phyloP scores from a whole-genome alignment of 148 eudicot species.

The Chenopodium suecicum region DNA sequence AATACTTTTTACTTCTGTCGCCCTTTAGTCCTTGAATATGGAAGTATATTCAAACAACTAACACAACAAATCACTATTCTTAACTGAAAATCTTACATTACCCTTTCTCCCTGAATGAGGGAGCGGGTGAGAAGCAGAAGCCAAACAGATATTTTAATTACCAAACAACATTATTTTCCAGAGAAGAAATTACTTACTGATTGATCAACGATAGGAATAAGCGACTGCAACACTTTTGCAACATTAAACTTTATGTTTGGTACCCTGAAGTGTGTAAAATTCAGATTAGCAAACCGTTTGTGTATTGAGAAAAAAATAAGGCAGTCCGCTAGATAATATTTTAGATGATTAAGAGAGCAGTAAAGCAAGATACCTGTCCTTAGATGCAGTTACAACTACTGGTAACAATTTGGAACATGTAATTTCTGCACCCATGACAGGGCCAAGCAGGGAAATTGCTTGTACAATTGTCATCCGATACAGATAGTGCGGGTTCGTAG shows the following conservation, averaged over 20 bases:
- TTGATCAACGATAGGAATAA: constrained; percentile 75
- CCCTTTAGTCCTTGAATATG: neutral
- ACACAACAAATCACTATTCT: neutral
- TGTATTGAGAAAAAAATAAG: neutral
- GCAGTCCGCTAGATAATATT: neutral
- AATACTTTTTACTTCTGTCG: neutral
- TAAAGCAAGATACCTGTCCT: constrained; percentile 65
- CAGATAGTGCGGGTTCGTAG: constrained; percentile 80
- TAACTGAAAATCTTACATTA: neutral
- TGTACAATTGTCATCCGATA: constrained; percentile 90
- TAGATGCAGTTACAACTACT: constrained; percentile 61
- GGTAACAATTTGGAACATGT: constrained; percentile 85
- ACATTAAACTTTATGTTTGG: constrained; percentile 90
- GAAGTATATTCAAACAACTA: neutral
- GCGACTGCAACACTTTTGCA: constrained; percentile 87
- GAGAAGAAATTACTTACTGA: constrained; percentile 49
- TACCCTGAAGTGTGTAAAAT: constrained; percentile 48
- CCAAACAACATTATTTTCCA: neutral
- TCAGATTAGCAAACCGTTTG: constrained; percentile 13
- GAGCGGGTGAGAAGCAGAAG: neutral
- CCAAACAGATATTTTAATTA: neutral
- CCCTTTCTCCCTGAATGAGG: neutral
- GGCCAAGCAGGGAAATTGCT: constrained; percentile 83
- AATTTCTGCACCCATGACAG: constrained; percentile 93
- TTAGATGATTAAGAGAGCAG: neutral